A percentile compares a stretch with the other conserved stretches of the same genome.
Evolutionary conservation across 805 yeast genomes (phyloP).

Genomic region (Nakazawaea molendinolei): DNA sequence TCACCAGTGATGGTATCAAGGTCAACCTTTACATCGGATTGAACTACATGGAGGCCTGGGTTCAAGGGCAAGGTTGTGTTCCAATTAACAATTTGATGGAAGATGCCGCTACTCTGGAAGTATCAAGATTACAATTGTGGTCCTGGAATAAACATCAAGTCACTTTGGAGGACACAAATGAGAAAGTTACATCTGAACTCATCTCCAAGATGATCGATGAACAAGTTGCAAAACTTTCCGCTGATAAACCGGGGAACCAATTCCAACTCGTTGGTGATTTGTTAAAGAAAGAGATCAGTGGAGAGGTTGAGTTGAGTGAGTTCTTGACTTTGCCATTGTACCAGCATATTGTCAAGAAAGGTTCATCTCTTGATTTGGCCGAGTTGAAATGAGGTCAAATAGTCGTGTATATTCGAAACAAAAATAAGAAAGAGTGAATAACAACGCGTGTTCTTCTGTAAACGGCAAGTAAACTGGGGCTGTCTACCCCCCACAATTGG

Average conservation of each 20-base stretch:
- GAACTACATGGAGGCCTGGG: conserved; percentile 82
- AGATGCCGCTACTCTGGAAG: conserved; percentile 89
- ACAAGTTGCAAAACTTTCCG: conserved; percentile 48
- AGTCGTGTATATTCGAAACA: no score
- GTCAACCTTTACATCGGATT: conserved; percentile 71
- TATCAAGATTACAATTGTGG: conserved; percentile 73
- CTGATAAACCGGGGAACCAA: conserved; percentile 53
- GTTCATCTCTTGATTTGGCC: conserved; percentile 23
- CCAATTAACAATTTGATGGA: conserved; percentile 84
- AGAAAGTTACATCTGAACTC: conserved; percentile 51
- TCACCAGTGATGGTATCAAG: conserved; percentile 65
- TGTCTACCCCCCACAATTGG: no score
- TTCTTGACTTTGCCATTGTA: conserved; percentile 72
- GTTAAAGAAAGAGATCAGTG: conserved; percentile 67
- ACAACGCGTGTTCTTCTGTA: no score
- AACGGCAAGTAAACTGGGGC: no score
- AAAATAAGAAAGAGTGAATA: no score
- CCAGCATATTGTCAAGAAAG: conserved; percentile 57
- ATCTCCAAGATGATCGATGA: conserved; percentile 51
- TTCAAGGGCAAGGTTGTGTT: conserved; percentile 77
- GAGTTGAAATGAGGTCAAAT: conserved; percentile 20
- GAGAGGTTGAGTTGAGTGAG: conserved; percentile 60
- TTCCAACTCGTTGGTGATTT: conserved; percentile 63
- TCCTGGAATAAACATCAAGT: conserved; percentile 79
- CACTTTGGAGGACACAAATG: conserved; percentile 49